Base-by-base conservation (phyloP, 352 stramenopile genomes). In the Phytophthora syringae region DNA sequence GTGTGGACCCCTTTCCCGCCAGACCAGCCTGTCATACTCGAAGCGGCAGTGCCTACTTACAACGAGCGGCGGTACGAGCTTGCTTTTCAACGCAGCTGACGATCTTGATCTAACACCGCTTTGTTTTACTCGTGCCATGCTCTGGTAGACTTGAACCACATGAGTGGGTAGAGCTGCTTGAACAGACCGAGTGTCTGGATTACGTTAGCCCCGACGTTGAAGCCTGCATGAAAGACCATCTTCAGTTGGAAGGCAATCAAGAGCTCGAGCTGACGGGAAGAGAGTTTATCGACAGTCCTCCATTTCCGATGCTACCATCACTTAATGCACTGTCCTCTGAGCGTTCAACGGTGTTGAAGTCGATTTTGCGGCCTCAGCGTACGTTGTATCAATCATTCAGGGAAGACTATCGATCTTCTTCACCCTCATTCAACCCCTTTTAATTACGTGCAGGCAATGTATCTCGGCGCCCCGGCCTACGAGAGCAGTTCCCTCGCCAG, bases 151-250 rank as follows among this genome's bases (percentile, higher is more conserved):
- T 83, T 7, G 64, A 67, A 11, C 51, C 65, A 10, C 60, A 51
- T 7, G 80, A 89, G 27, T 93, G 82, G 85, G 66, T 87, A 1
- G 77, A 88, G n/a, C 42, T 93, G 7, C 64, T 93, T 13, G 56
- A 75, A 1, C 64, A 69, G 18, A 58, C 60, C 0, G 74, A 82
- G 24, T 74, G 52, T 15, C 40, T 86, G 2, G 77, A 90, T 30
- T 94, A 94, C 52, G 61, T 89, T 43, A 94, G 86, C 15, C 86
- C 86, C 11, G 83, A 94, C 28, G 58, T 94, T 16, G 65, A 80
- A 3, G 39, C 57, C 5, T 88, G 67, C 32, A 70, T 94, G 6
- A 59, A 64, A 16, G 48, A 42, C 0, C 70, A 89, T 7, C 64
- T 36, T 7, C 52, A 56, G 10, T 57, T 80, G 36, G 68, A 83